These are phyloP conservation scores for Candida argentea DNA, from an alignment of 805 yeast genomes.

Conservation along the genomic window DNA sequence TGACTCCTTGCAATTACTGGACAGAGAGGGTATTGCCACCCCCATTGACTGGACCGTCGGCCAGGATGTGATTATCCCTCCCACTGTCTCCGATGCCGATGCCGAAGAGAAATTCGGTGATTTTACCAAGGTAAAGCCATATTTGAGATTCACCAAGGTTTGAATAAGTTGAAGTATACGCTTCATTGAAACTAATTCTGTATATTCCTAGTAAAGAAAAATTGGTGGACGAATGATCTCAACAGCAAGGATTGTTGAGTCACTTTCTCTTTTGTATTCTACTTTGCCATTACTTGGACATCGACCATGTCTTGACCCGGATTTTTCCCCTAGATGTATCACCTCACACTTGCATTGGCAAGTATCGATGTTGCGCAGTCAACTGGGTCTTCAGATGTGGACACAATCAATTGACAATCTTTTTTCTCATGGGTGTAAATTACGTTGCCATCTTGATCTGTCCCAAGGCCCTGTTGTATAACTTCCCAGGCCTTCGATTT, in stretches of 20 bases:
- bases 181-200: too few species aligned
- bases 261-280: background rate
- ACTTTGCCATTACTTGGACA: background rate
- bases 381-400: background rate
- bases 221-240: too few species aligned
- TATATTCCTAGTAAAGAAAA: too few species aligned
- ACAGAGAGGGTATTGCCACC: slow-evolving; percentile 51
- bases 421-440: slow-evolving; percentile 11
- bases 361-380: background rate
- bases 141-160: slow-evolving; percentile 45
- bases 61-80: slow-evolving; percentile 65
- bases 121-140: slow-evolving; percentile 51
- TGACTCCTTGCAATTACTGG: slow-evolving; percentile 61
- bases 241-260: too few species aligned
- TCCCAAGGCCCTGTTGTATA: slow-evolving; percentile 17
- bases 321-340: too few species aligned
- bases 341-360: background rate
- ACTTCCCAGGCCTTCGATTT: slow-evolving; percentile 26
- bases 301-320: background rate
- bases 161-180: background rate
- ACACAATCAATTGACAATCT: background rate
- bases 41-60: slow-evolving; percentile 70
- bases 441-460: slow-evolving; percentile 21
- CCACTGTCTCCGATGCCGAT: slow-evolving; percentile 48
- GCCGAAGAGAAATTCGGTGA: slow-evolving; percentile 55